Percentiles rank a stretch among this genome's conserved stretches.
phyloP scores from a whole-genome alignment of 2,329 filamentous ascomycete species.

The Acephala macrosclerotiorum region DNA sequence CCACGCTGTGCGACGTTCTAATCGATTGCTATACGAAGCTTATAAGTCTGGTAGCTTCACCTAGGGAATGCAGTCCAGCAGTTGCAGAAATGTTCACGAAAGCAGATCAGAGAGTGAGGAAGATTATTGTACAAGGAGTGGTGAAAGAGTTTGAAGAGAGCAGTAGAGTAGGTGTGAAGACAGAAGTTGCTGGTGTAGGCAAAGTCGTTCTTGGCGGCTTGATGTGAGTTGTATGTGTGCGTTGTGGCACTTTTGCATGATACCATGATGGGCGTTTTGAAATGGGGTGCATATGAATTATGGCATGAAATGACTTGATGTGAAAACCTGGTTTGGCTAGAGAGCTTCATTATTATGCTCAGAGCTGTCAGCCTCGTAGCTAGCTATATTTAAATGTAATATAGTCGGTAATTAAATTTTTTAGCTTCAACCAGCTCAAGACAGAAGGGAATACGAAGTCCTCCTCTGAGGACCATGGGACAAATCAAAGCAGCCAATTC shows the following conservation, averaged over 20 bases:
- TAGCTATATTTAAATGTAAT: constrained; percentile 18
- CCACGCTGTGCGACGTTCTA: constrained; percentile 91
- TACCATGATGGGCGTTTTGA: constrained; percentile 12
- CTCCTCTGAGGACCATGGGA: neutral
- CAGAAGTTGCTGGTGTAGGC: constrained; percentile 84
- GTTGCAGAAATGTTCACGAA: constrained; percentile 90
- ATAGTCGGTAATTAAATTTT: constrained; percentile 21
- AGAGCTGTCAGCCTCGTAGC: neutral
- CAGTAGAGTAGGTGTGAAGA: constrained; percentile 76
- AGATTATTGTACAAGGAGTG: constrained; percentile 85
- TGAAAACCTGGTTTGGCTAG: constrained; percentile 17
- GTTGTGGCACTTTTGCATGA: constrained; percentile 8
- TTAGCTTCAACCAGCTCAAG: neutral
- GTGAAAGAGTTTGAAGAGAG: constrained; percentile 94
- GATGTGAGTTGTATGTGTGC: constrained; percentile 56
- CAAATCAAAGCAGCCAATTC: too few relatives aligned
- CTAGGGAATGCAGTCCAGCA: constrained; percentile 72
- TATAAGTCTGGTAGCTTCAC: constrained; percentile 75
- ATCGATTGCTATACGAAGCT: constrained; percentile 91
- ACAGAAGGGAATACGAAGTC: neutral
- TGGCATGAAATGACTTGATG: constrained; percentile 29
- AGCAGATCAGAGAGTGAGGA: constrained; percentile 83
- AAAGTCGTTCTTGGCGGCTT: constrained; percentile 90
- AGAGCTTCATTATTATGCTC: constrained; percentile 25
- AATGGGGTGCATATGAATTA: constrained; percentile 28